phyloP scores from a whole-genome alignment of 768 basidiomycete species.

The Leucocoprinus birnbaumii region DNA sequence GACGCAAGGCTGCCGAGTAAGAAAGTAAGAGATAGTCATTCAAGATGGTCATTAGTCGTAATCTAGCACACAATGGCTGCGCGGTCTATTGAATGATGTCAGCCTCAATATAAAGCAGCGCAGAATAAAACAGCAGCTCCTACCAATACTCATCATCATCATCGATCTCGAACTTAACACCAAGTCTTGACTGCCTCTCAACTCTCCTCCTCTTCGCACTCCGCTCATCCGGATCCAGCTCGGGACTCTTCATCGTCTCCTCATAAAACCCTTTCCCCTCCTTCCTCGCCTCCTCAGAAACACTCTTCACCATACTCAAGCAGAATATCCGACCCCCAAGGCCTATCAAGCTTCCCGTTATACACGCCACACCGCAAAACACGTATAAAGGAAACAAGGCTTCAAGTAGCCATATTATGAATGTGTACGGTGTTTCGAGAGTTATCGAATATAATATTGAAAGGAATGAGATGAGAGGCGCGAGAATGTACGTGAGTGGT shows the following conservation, averaged over 20 bases:
- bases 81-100: too few relatives aligned
- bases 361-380: slow-evolving; percentile 53
- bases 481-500: slow-evolving; percentile 39
- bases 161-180: slow-evolving; percentile 6
- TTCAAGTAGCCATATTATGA: slow-evolving; percentile 34
- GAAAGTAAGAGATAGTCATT: background rate
- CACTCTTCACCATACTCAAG: background rate
- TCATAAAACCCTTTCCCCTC: background rate
- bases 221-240: slow-evolving; percentile 1
- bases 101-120: background rate
- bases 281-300: background rate
- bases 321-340: slow-evolving; percentile 27
- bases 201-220: slow-evolving; percentile 10
- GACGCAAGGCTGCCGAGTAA: background rate
- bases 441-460: slow-evolving; percentile 38
- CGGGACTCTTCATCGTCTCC: background rate
- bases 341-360: slow-evolving; percentile 46
- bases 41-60: background rate
- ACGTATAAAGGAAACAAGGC: slow-evolving; percentile 55
- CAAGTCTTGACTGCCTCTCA: background rate
- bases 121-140: background rate
- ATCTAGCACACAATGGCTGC: background rate
- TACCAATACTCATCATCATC: background rate
- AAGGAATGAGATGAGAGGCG: slow-evolving; percentile 42
- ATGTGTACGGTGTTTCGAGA: slow-evolving; percentile 42